phyloP scores from a whole-genome alignment of 1,139 yeast genomes.

The Blastobotrys buckinghamii region DNA sequence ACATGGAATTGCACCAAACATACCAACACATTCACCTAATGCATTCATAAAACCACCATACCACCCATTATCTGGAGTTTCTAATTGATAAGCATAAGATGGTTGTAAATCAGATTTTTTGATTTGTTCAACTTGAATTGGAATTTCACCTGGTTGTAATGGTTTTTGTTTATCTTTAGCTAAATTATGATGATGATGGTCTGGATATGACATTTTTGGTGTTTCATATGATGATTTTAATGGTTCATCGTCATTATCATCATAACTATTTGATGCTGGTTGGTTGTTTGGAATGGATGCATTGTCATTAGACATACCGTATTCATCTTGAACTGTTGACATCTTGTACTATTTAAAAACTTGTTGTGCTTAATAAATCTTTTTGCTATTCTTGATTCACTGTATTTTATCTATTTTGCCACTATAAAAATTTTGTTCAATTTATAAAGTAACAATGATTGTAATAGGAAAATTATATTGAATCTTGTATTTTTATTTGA shows the following conservation, averaged over 20 bases:
- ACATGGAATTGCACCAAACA: slow-evolving; percentile 52
- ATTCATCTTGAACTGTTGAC: slow-evolving; percentile 1
- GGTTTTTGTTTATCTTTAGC: background rate
- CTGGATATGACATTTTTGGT: background rate
- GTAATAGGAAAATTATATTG: too few species aligned
- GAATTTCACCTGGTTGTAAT: slow-evolving; percentile 11
- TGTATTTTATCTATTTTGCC: too few species aligned
- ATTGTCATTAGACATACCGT: slow-evolving; percentile 1
- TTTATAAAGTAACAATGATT: too few species aligned
- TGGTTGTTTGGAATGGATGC: background rate
- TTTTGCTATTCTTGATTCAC: too few species aligned
- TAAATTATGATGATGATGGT: too few species aligned
- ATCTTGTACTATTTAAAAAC: background rate
- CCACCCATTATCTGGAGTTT: slow-evolving; percentile 32
- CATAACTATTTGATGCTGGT: too few species aligned
- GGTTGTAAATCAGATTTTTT: slow-evolving; percentile 33
- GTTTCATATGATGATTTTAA: background rate
- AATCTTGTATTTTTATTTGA: too few species aligned
- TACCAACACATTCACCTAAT: slow-evolving; percentile 48
- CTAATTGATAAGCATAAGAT: slow-evolving; percentile 36
- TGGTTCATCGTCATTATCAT: background rate
- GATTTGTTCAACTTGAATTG: slow-evolving; percentile 30
- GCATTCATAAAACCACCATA: slow-evolving; percentile 40
- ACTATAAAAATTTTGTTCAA: too few species aligned
- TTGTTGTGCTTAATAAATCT: too few species aligned